phyloP scores from a whole-genome alignment of 108 stramenopile species.

The Skeletonema grethae region DNA sequence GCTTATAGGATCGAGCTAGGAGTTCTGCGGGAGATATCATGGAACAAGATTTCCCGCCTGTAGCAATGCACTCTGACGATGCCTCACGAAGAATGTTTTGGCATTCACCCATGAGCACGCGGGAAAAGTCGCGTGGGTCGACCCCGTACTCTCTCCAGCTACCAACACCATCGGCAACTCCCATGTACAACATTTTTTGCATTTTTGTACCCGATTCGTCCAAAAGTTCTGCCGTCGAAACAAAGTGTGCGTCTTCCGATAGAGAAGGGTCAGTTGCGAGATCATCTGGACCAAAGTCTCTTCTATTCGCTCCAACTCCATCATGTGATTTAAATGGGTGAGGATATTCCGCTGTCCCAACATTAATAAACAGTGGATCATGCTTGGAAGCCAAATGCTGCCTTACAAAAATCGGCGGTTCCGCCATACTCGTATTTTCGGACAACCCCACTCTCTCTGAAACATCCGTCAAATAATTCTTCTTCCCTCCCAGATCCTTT shows the following conservation, averaged over 20 bases:
- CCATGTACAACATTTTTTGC: constrained; percentile 81
- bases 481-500: constrained; percentile 91
- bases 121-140: constrained; percentile 90
- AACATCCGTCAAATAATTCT: constrained; percentile 84
- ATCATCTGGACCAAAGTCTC: constrained; percentile 77
- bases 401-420: constrained; percentile 72
- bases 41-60: constrained; percentile 52
- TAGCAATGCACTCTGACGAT: constrained; percentile 26
- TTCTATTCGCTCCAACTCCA: constrained; percentile 66
- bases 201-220: constrained; percentile 65
- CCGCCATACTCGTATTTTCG: constrained; percentile 83
- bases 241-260: constrained; percentile 91
- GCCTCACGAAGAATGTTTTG: constrained; percentile 67
- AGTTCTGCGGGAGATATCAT: constrained; percentile 70
- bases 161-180: constrained; percentile 97
- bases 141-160: constrained; percentile 95
- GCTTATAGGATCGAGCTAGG: constrained; percentile 71
- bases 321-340: constrained; percentile 91
- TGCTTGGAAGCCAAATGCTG: constrained; percentile 70
- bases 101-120: constrained; percentile 85
- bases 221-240: constrained; percentile 53
- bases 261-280: constrained; percentile 65
- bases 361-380: constrained; percentile 74
- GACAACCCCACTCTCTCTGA: constrained; percentile 88
- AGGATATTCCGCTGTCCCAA: constrained; percentile 84